Percentiles rank a stretch among this genome's conserved stretches.
phyloP scores from a whole-genome alignment of 2,329 filamentous ascomycete genomes.

The Fusarium chaquense region DNA sequence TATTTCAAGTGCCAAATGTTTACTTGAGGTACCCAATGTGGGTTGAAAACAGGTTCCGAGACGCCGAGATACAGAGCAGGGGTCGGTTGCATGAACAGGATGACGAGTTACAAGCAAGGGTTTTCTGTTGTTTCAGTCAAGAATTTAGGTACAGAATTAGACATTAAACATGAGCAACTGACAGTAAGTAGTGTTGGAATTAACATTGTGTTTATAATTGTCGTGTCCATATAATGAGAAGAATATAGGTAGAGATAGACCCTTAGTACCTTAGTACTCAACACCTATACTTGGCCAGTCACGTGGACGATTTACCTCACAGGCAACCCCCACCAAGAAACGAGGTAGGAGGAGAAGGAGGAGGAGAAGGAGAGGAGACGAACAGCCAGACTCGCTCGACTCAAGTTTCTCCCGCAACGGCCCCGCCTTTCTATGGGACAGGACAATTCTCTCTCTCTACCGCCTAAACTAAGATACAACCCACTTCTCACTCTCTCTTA shows the following conservation, averaged over 20 bases:
- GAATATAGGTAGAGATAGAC: too few species aligned
- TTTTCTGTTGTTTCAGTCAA: background rate
- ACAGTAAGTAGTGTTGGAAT: background rate
- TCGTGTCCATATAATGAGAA: background rate
- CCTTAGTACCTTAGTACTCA: too few species aligned
- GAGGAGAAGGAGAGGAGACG: conserved; percentile 38
- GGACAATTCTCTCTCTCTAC: conserved; percentile 32
- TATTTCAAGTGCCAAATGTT: background rate
- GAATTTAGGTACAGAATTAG: background rate
- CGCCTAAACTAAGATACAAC: conserved; percentile 43
- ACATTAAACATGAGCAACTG: background rate
- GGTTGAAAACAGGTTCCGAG: conserved; percentile 16
- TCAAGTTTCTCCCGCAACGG: conserved; percentile 50
- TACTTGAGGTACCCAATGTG: background rate
- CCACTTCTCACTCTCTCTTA: conserved; percentile 32
- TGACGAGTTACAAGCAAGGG: conserved; percentile 15
- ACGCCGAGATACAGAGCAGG: conserved; percentile 12
- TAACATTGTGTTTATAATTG: background rate
- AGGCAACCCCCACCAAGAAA: conserved; percentile 50
- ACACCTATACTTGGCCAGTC: conserved; percentile 31
- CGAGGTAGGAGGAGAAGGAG: conserved; percentile 27
- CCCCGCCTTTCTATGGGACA: conserved; percentile 47
- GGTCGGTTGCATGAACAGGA: conserved; percentile 27
- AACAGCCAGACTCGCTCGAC: conserved; percentile 15
- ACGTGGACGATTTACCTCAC: conserved; percentile 50